These are phyloP conservation scores for Dispira simplex DNA, from an alignment of 192 early-diverging fungal species.

Conservation along the genomic window DNA sequence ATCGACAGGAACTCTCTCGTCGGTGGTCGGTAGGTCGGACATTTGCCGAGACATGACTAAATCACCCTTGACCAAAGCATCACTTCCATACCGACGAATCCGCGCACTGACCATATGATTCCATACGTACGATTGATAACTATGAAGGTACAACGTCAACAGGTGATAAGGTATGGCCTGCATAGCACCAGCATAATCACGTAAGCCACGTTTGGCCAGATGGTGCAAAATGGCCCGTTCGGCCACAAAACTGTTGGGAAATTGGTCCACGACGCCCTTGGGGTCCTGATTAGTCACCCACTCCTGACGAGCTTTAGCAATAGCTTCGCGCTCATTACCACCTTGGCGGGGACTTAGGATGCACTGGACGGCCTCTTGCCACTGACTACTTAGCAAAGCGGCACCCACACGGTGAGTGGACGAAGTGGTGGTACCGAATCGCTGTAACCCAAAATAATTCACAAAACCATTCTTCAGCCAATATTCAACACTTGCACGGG, in stretches of 20 bases:
- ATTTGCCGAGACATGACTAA: slow-evolving; percentile 29
- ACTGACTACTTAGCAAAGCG: slow-evolving; percentile 38
- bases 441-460: slow-evolving; percentile 98
- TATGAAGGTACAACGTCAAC: slow-evolving; percentile 85
- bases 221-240: slow-evolving; percentile 54
- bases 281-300: slow-evolving; percentile 56
- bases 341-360: slow-evolving; percentile 71
- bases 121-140: slow-evolving; percentile 93
- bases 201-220: slow-evolving; percentile 28
- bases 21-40: slow-evolving; percentile 13
- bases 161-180: slow-evolving; percentile 66
- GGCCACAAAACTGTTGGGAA: slow-evolving; percentile 50
- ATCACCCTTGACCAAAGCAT: slow-evolving; percentile 65
- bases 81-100: slow-evolving; percentile 43
- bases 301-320: slow-evolving; percentile 40
- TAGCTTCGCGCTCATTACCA: slow-evolving; percentile 35
- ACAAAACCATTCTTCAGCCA: slow-evolving; percentile 74
- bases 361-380: slow-evolving; percentile 18
- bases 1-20: slow-evolving; percentile 16
- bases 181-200: slow-evolving; percentile 45
- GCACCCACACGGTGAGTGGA: slow-evolving; percentile 70
- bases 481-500: slow-evolving; percentile 26
- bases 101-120: slow-evolving; percentile 72
- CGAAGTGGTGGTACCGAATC: slow-evolving; percentile 80
- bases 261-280: slow-evolving; percentile 32